These are phyloP conservation scores for Dendrobium chrysotoxum DNA, from an alignment of 106 monocot species.

Conservation along the genomic window DNA sequence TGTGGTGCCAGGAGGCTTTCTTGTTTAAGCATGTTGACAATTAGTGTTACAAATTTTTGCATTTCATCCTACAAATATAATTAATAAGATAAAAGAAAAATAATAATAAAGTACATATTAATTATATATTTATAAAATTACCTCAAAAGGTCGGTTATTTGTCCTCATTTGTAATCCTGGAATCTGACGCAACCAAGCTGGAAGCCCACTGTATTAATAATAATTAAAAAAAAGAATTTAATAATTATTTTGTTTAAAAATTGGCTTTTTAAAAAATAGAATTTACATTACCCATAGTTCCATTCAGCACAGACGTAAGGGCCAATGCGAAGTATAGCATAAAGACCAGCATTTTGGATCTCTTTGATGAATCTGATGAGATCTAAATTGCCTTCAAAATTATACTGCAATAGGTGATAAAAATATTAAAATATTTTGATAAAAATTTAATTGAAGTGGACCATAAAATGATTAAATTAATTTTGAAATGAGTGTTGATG, in stretches of 20 bases:
- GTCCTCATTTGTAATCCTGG: constrained; percentile 32
- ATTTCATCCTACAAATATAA: constrained; percentile 25
- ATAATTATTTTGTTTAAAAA: background rate
- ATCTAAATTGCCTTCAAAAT: constrained; percentile 39
- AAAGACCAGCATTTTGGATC: constrained; percentile 39
- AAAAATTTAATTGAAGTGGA: background rate
- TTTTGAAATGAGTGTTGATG: no score
- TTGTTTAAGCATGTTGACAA: constrained; percentile 34
- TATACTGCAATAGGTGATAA: constrained; percentile 20
- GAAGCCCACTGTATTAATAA: constrained; percentile 32
- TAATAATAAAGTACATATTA: background rate
- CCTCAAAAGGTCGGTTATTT: constrained; percentile 25
- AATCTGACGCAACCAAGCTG: constrained; percentile 41
- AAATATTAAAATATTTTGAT: background rate
- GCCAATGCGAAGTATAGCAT: constrained; percentile 40
- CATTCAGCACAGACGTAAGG: constrained; percentile 59
- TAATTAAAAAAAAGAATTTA: background rate
- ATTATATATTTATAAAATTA: background rate
- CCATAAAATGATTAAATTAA: no score
- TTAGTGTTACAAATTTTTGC: constrained; percentile 39
- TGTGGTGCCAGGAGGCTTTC: constrained; percentile 32
- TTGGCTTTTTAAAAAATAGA: no score
- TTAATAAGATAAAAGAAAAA: background rate
- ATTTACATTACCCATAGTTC: constrained; percentile 38
- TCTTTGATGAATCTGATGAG: constrained; percentile 39